Percentiles rank a stretch among this genome's conserved stretches.
phyloP scores from a whole-genome alignment of 1,284 basidiomycete species.

The Vanrija sp. region DNA sequence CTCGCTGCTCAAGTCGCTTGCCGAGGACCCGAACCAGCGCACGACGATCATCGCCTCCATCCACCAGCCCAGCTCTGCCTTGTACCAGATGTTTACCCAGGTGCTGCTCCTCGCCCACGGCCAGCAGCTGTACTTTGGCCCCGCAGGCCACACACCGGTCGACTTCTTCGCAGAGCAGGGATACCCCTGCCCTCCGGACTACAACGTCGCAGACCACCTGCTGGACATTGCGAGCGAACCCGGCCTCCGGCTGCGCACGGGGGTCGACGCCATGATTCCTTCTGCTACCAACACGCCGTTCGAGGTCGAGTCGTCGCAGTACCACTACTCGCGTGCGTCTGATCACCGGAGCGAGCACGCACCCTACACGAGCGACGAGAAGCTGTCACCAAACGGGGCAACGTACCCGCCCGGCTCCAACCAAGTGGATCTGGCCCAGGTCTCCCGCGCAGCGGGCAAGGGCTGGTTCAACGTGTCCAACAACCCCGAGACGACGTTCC shows the following conservation, averaged over 20 bases:
- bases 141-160: conserved; percentile 63
- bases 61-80: conserved; percentile 76
- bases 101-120: conserved; percentile 74
- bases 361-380: background rate
- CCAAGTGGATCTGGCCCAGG: conserved; percentile 17
- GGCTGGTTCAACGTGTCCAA: background rate
- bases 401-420: background rate
- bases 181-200: conserved; percentile 60
- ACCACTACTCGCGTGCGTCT: background rate
- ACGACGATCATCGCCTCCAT: conserved; percentile 81
- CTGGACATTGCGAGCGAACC: conserved; percentile 73
- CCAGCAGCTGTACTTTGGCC: conserved; percentile 72
- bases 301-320: background rate
- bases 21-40: conserved; percentile 62
- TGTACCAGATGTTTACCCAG: conserved; percentile 78
- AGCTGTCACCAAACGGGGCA: background rate
- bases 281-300: background rate
- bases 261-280: background rate
- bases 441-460: background rate
- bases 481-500: conserved; percentile 59
- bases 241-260: conserved; percentile 48
- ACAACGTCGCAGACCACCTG: conserved; percentile 85
- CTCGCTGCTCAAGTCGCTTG: conserved; percentile 67
- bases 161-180: conserved; percentile 59
- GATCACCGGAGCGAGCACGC: background rate